Evolutionary conservation across 1,284 basidiomycete genomes (phyloP), one percentile per base, ranked within the genome.

Genomic region (Athelia psychrophila): DNA sequence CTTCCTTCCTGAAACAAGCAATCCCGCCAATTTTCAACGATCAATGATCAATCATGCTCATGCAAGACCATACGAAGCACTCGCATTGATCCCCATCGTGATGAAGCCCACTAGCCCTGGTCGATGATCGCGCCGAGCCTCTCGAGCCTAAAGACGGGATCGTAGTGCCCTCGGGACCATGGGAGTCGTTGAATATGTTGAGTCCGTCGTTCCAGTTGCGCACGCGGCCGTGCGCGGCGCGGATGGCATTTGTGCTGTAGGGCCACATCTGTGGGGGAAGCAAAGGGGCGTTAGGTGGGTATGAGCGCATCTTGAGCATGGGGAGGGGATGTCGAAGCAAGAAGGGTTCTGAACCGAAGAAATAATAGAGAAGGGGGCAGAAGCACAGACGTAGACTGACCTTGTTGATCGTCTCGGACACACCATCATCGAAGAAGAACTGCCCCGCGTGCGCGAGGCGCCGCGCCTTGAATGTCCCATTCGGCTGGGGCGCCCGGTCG

Each of bases 391-490:
- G 47, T 13, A 24, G 13, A 15, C 24, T n/a, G n/a, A 73, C 73
- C 60, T 76, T 73, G 54, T 79, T 76, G 12, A 79, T 61, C 22
- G 72, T 63, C 33, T 70, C 61, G 60, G 81, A 83, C 51, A 83
- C 68, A 3, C 75, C 74, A 55, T 86, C 83, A 30, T 83, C 80
- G 54, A 86, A 83, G 72, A 85, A 86, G 65, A 83, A 81, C 59
- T 86, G 83, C 1, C 83, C 83, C n/a, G 76, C n/a, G n/a, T n/a
- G n/a, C n/a, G n/a, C n/a, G n/a, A n/a, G n/a, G n/a, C n/a, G n/a
- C n/a, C n/a, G n/a, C n/a, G n/a, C 72, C 54, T 56, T 62, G 71
- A 75, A 74, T 50, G 76, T 68, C 56, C 77, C 66, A 62, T 81
- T 75, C 47, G 68, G 59, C 48, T 75, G 58, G 4, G 63, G 55